Evolutionary conservation across 2,329 filamentous ascomycete species (phyloP), one percentile per base, ranked within the genome.

Genomic region (Elsinoe ampelina): DNA sequence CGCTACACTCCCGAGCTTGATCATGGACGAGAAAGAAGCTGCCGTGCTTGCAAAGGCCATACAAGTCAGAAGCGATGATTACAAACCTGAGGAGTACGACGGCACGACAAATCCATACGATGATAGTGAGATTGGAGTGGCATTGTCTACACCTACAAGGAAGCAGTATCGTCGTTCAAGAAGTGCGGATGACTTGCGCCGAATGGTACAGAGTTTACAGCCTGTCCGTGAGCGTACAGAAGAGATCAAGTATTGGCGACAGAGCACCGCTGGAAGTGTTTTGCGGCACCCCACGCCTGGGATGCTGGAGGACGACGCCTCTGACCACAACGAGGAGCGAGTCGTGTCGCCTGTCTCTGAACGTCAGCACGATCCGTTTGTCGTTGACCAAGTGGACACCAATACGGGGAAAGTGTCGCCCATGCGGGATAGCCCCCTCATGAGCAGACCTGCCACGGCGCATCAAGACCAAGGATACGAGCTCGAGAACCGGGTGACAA

Each of bases 181-280:
- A 52, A 71, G 68, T 57, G 64, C 65, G 3, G 67, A 66, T 41
- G 68, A 70, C 57, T 58, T 70, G 41, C 61, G 60, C 8, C 43
- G 61, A 5, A 48, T 60, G 19, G 57, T 58, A 30, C 32, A 58
- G 13, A 57, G 61, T 39, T 56, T 59, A 11, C 59, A 61, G 22
- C 52, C 63, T n/a, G 57, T 63, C 1, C 60, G 67, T 22, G 66
- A 70, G 55, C 64, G 66, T 52, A 69, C 64, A 51, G 65, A 67
- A 22, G 69, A 71, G 62, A 69, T 71, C 22, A 58, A 63, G 35
- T 68, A 65, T 51, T 70, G 68, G 69, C 62, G 68, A 7, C 66
- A 69, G 48, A 69, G 67, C 61, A 62, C 65, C 39, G 61, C 63
- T 19, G 60, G 59, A 43, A 64, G 59, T 51, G 63, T 68, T 2